Base-by-base conservation (phyloP, 225 moss, liverwort and hornwort species). In the Marchantia polymorpha region DNA sequence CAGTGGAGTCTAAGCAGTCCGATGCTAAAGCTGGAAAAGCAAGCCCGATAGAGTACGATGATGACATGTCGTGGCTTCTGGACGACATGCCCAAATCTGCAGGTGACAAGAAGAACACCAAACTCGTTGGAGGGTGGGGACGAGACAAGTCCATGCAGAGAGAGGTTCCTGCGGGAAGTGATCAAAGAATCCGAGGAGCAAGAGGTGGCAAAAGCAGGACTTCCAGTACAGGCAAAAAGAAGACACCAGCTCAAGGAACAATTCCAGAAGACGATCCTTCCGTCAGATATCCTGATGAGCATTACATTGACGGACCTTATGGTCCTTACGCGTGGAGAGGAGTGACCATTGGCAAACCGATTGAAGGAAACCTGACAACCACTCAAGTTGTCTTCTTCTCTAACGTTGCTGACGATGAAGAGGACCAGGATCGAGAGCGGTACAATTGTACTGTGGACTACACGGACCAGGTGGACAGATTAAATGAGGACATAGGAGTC, bases 261-360 rank as follows among this genome's bases (percentile, higher is more conserved):
- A 52, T 54, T 31, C 82, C 84, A 53, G 72, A 84, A 25, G 69
- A 75, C 13, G 91, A 92, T 66, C 92, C 88, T 29, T 77, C 70
- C 7, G 89, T 90, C 11, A 83, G 83, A 30, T 88, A 89, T 83
- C 95, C 94, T 68, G 92, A 93, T 31, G 93, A 99, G 54, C 91
- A 99, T 79, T 99, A 99, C 86, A 87, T 87, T 67, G 83, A 99
- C 49, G 97, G 97, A 19, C 97, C 97, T n/a, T 99, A 83, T 25
- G 97, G 97, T 68, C 97, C 97, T 0, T 86, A 92, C 53, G 86
- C 90, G 23, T 95, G 93, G 93, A 99, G 90, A 81, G 97, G 94
- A 49, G 31, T 86, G 16, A 14, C 80, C 7, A 82, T 99, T 0
- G 97, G 97, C 0, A 77, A 83, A 29, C 81, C 89, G 51, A 79